A percentile compares a stretch with the other conserved stretches of the same genome.
Evolutionary conservation across 768 basidiomycete genomes (phyloP).

Genomic region (Rubroboletus pulcherrimus): DNA sequence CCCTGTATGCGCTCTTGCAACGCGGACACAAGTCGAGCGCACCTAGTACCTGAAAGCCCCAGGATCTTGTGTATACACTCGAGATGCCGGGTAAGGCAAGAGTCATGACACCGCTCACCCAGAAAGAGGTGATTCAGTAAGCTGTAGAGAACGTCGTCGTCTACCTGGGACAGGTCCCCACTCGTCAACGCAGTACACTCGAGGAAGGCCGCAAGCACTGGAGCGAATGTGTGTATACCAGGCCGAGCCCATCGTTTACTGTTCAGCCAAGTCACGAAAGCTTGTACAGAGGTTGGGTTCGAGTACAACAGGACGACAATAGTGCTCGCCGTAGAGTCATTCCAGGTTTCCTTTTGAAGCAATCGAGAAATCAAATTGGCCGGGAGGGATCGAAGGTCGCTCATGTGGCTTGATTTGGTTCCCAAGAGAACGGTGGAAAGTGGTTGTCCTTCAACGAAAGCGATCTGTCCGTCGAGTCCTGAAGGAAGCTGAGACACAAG

Average conservation of each 20-base stretch:
- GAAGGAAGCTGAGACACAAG: constrained; percentile 35
- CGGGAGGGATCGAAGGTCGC: constrained; percentile 8
- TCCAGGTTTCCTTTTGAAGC: constrained; percentile 42
- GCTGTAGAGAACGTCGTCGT: constrained; percentile 28
- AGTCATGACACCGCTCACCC: background rate
- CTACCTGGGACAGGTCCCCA: constrained; percentile 16
- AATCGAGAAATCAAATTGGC: constrained; percentile 33
- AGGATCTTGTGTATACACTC: constrained; percentile 32
- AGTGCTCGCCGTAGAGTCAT: constrained; percentile 40
- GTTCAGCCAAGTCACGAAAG: constrained; percentile 41
- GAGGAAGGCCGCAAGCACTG: constrained; percentile 45
- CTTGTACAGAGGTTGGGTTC: constrained; percentile 22
- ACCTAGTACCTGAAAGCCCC: constrained; percentile 21
- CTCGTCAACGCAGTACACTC: constrained; percentile 32
- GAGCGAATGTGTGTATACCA: constrained; percentile 30
- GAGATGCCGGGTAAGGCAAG: background rate
- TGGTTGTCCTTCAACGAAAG: constrained; percentile 2
- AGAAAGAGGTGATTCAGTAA: constrained; percentile 28
- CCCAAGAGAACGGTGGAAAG: constrained; percentile 7
- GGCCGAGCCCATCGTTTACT: constrained; percentile 13
- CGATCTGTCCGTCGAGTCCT: constrained; percentile 24
- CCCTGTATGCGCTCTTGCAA: constrained; percentile 29
- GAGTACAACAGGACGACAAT: constrained; percentile 45
- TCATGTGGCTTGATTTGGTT: background rate
- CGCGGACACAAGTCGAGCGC: constrained; percentile 13